Evolutionary conservation across 2,329 filamentous ascomycete genomes (phyloP).

Genomic region (Claviceps capensis): DNA sequence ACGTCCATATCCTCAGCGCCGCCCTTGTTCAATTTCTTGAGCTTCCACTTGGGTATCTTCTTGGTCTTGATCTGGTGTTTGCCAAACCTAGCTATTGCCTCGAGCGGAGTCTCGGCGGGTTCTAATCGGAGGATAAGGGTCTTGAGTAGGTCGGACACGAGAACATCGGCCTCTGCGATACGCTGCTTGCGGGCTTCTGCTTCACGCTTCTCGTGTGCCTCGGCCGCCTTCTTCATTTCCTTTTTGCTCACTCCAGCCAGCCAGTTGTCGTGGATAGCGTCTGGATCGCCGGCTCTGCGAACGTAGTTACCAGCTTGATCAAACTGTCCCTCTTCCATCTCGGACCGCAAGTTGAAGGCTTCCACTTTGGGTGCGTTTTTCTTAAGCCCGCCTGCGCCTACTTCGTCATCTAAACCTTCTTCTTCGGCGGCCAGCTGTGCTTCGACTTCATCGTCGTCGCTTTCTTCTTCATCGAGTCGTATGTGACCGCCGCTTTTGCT

Average conservation of each 20-base stretch:
- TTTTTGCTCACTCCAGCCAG: slow-evolving; percentile 85
- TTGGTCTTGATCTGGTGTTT: slow-evolving; percentile 49
- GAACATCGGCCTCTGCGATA: slow-evolving; percentile 58
- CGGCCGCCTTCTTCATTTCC: slow-evolving; percentile 77
- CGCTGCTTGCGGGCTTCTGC: slow-evolving; percentile 59
- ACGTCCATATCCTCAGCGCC: slow-evolving; percentile 53
- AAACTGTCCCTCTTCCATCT: slow-evolving; percentile 86
- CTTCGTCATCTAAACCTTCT: slow-evolving; percentile 70
- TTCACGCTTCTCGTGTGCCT: slow-evolving; percentile 76
- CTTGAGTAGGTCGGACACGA: slow-evolving; percentile 60
- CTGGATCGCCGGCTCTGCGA: slow-evolving; percentile 75
- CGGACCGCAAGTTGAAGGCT: slow-evolving; percentile 84
- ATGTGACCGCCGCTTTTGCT: slow-evolving; percentile 67
- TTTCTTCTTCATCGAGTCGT: slow-evolving; percentile 41
- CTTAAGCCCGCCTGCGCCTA: slow-evolving; percentile 83
- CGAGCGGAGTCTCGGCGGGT: slow-evolving; percentile 70
- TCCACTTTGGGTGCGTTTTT: slow-evolving; percentile 87
- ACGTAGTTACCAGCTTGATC: slow-evolving; percentile 87
- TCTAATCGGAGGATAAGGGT: slow-evolving; percentile 62
- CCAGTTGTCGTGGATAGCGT: slow-evolving; percentile 86
- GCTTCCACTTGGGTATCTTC: slow-evolving; percentile 52
- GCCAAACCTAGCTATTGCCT: slow-evolving; percentile 72
- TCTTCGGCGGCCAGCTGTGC: slow-evolving; percentile 59
- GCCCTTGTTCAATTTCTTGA: slow-evolving; percentile 50
- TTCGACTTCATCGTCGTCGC: slow-evolving; percentile 51